A percentile compares a stretch with the other conserved stretches of the same genome.
Conservation (phyloP, 108 stramenopile genomes). For the Nannochloropsis oceanica region DNA sequence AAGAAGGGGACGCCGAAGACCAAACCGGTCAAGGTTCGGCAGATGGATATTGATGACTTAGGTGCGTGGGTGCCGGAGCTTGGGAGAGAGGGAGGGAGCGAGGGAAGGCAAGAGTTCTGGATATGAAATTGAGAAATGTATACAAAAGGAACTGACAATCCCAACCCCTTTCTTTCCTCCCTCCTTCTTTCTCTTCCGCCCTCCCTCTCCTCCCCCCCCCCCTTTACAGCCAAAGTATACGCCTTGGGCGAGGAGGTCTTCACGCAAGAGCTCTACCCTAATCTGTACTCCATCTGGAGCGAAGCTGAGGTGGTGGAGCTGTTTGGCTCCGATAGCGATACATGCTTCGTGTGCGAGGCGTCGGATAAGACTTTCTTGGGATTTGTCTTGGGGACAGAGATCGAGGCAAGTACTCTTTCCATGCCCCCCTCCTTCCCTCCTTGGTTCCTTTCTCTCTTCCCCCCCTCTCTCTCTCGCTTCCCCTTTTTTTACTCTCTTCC, state of each 20-base stretch:
- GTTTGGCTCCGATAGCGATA: neutral
- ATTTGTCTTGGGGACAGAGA: neutral
- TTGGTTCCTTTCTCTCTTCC: no score
- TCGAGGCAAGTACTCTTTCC: neutral
- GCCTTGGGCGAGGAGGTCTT: neutral
- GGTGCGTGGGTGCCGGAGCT: no score
- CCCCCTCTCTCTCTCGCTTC: no score
- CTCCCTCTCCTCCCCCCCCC: neutral
- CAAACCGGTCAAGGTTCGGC: neutral
- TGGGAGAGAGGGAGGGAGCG: neutral
- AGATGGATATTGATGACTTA: neutral
- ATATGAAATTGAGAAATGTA: neutral
- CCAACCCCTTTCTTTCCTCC: no score
- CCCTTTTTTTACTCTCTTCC: no score
- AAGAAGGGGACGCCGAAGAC: neutral
- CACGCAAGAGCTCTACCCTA: neutral
- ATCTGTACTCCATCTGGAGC: neutral
- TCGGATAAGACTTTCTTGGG: neutral
- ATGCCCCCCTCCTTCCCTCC: no score
- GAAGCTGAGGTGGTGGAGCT: neutral
- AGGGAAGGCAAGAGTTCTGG: neutral
- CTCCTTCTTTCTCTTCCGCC: neutral
- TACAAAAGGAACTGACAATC: no score
- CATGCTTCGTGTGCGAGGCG: neutral
- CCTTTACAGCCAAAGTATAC: neutral